Conservation (phyloP, 257 asterid genomes). For the Knoxia roxburghii region DNA sequence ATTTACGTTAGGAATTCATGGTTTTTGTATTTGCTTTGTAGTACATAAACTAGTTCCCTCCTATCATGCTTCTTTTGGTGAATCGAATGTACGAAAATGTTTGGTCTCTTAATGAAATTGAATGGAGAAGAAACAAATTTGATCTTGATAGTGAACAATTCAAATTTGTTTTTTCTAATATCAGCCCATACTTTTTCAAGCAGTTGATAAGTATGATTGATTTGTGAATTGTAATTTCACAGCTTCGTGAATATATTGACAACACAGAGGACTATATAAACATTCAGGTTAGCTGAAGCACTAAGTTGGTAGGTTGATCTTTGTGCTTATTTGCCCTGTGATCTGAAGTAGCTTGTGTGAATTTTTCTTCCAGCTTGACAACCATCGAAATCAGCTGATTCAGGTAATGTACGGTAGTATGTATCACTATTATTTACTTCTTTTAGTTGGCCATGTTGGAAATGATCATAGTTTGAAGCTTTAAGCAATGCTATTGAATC, state of each 20-base stretch:
- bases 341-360: slow-evolving; percentile 13
- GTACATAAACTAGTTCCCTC: not conserved
- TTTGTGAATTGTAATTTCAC: slow-evolving; percentile 19
- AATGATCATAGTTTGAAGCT: not conserved
- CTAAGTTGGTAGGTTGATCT: not conserved
- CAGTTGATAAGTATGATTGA: not conserved
- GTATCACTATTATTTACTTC: not conserved
- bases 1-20: not conserved
- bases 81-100: not conserved
- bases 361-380: slow-evolving; percentile 66
- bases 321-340: not conserved
- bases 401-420: slow-evolving; percentile 43
- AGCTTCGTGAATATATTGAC: slow-evolving; percentile 90
- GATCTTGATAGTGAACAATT: not conserved
- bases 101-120: not conserved
- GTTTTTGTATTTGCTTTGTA: not conserved
- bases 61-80: not conserved
- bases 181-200: not conserved
- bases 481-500: not conserved
- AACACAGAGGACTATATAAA: slow-evolving; percentile 94
- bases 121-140: not conserved
- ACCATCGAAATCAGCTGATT: slow-evolving; percentile 91
- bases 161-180: not conserved
- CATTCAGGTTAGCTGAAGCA: slow-evolving; percentile 59
- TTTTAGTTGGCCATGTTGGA: not conserved